Evolutionary conservation across 2,329 filamentous ascomycete genomes (phyloP), one percentile per base, ranked within the genome.

Genomic region (Coccinonectria pachysandricola): DNA sequence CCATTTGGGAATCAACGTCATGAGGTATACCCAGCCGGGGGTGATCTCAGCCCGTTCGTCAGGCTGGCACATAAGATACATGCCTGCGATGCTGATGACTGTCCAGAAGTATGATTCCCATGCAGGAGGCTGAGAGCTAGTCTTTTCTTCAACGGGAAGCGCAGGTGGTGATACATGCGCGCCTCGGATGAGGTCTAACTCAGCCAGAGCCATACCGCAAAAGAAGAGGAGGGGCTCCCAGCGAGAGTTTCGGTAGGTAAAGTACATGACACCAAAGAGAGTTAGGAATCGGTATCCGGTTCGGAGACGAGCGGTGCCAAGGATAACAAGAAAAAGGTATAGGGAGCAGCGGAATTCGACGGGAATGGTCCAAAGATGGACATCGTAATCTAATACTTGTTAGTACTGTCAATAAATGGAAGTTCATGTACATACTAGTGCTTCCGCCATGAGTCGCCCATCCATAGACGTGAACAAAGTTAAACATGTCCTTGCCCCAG

Each of bases 291-390:
- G 56, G 22, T 60, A 39, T 12, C 31, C 31, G 8, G 52, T 57
- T 19, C 57, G 56, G 16, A 71, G 44, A 14, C 64, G 55, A 5
- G 64, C 64, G 7, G 65, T 59, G 12, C 59, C 69, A 4, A 72
- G 32, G 12, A 72, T 48, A 8, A 60, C 56, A 6, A 74, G 49
- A 46, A 75, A 75, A 7, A 75, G 57, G 31, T 68, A 57, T 45
- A 76, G 61, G 3, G 68, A 72, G 45, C 64, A 68, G 32, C 65
- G 59, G 41, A 71, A 73, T 45, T 76, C 71, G 23, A 73, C 61
- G 3, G 71, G 71, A 21, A 76, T 75, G 5, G 72, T 75, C 71
- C 71, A 76, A 13, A 75, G 49, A 35, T 76, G 71, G 14, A 68
- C 59, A 40, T 75, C 68, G 40, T 73, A 71, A 12, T 48, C 56